These are phyloP conservation scores for Iberis pinnata DNA, from an alignment of 345 rosid species.

Conservation along the genomic window DNA sequence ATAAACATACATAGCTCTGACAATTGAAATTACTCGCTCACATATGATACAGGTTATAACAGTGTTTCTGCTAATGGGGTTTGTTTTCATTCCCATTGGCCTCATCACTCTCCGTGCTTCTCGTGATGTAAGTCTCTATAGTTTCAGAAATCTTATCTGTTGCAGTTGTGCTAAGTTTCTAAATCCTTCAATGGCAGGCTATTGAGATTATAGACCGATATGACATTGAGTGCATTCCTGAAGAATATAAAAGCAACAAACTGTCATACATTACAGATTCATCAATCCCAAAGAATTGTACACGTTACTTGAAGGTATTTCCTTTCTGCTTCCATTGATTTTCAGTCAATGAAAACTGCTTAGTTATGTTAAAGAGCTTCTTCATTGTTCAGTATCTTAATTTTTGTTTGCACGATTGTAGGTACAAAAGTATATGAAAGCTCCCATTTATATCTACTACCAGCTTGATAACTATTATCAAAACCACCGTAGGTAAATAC, in stretches of 20 bases:
- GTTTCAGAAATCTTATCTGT: neutral
- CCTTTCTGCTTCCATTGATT: slow-evolving; percentile 15
- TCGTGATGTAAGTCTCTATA: slow-evolving; percentile 41
- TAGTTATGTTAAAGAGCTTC: neutral
- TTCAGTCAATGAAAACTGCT: neutral
- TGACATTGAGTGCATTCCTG: slow-evolving; percentile 65
- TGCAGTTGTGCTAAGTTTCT: neutral
- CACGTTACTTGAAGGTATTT: slow-evolving; percentile 52
- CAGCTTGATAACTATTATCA: slow-evolving; percentile 87
- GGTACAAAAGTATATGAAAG: slow-evolving; percentile 75
- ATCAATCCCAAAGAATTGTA: slow-evolving; percentile 57
- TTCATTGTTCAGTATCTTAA: neutral
- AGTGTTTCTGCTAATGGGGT: slow-evolving; percentile 45
- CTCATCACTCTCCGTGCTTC: slow-evolving; percentile 56
- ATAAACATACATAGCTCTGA: neutral
- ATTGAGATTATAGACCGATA: slow-evolving; percentile 62
- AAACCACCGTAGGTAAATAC: slow-evolving; percentile 61
- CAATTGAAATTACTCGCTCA: neutral
- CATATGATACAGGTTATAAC: slow-evolving; percentile 47
- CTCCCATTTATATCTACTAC: slow-evolving; percentile 74
- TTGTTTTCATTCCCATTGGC: slow-evolving; percentile 57
- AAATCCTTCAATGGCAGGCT: slow-evolving; percentile 41
- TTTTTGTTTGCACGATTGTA: slow-evolving; percentile 21
- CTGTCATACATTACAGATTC: slow-evolving; percentile 49
- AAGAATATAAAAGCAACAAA: slow-evolving; percentile 43